These are phyloP conservation scores for Hanseniaspora opuntiae DNA, from an alignment of 805 yeast species.

Conservation along the genomic window DNA sequence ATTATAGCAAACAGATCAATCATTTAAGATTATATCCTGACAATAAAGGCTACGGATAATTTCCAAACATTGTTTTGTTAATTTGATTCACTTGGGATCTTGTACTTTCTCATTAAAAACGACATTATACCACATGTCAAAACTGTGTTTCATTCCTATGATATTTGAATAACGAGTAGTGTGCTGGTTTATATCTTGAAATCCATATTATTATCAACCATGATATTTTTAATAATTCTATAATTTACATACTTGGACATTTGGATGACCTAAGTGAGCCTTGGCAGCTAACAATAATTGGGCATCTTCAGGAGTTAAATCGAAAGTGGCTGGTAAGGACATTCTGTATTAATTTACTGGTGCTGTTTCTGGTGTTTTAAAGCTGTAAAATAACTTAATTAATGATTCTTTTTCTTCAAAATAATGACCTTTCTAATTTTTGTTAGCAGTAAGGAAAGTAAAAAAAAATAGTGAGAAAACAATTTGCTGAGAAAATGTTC, in stretches of 20 bases:
- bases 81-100: too few relatives aligned
- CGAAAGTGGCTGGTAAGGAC: conserved; percentile 81
- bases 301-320: conserved; percentile 95
- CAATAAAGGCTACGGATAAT: too few relatives aligned
- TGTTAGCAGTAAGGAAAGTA: neutral
- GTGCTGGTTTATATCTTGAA: neutral
- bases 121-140: too few relatives aligned
- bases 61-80: too few relatives aligned
- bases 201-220: neutral
- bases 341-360: conserved; percentile 27
- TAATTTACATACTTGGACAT: conserved; percentile 77
- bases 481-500: neutral
- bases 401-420: neutral
- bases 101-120: too few relatives aligned
- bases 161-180: too few relatives aligned
- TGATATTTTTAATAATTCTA: neutral
- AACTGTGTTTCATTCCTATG: too few relatives aligned
- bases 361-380: conserved; percentile 20
- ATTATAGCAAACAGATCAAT: too few relatives aligned
- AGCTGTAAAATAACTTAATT: neutral
- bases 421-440: neutral
- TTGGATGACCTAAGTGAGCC: conserved; percentile 98
- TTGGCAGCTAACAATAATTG: conserved; percentile 98
- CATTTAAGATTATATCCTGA: too few relatives aligned
- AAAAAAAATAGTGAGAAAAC: neutral